Evolutionary conservation across 164 flowering plant genomes (phyloP), one percentile per base, ranked within the genome.

Genomic region (Chimonanthus salicifolius): DNA sequence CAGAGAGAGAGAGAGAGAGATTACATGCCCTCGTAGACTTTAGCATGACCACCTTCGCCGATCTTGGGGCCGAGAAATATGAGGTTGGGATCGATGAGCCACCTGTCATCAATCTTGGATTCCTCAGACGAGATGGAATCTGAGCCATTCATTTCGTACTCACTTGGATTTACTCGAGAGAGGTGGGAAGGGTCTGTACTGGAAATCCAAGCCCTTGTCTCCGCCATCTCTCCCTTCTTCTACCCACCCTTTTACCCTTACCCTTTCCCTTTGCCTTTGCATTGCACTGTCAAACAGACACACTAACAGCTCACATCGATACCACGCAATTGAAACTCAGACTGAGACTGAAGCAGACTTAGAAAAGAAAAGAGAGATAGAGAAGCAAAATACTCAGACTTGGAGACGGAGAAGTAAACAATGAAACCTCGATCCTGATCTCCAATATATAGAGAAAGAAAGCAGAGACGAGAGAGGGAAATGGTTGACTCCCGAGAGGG

Each of bases 1-100:
- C 46, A 69, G 71, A 21, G 13, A 50, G 18, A 49, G 60, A 20
- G 60, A 20, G 10, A 49, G 71, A 60, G 64, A 62, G 43, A 62
- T 62, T 16, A 78, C 81, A 71, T 11, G 62, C 81, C 81, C 47
- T 68, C 58, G 63, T 72, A 78, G 71, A 78, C 81, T 47, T n/a
- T 71, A 43, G 81, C 69, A 13, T 71, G 69, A 21, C 69, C 49
- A 6, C 80, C 75, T 68, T 78, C 74, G 13, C 77, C 66, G 69
- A 74, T 74, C 58, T 18, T 66, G 7, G 72, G 69, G 15, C 70
- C 68, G 20, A 71, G 69, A 45, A 16, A 63, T 49, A 78, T 69
- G 47, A 44, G 47, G 3, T 69, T 63, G 44, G 18, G 51, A 47
- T 78, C 78, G 58, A 78, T 46, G n/a, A 71, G 66, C 72, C 73